Evolutionary conservation across 2,329 filamentous ascomycete genomes (phyloP).

Genomic region (Penicillium brasilianum): DNA sequence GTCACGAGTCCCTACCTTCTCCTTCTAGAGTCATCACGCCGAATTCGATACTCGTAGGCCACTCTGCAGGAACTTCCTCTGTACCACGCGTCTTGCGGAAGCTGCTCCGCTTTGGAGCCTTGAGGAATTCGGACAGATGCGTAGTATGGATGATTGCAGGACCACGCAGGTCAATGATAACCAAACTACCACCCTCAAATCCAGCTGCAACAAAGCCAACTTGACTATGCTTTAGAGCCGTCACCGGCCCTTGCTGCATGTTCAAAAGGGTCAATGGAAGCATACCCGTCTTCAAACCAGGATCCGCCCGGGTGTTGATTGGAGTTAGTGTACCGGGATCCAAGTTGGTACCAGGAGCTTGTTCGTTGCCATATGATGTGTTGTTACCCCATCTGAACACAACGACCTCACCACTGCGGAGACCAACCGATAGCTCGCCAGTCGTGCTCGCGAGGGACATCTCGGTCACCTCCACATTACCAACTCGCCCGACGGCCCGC

Average conservation of each 20-base stretch:
- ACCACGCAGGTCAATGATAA: slow-evolving; percentile 84
- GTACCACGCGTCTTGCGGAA: slow-evolving; percentile 64
- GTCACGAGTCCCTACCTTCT: slow-evolving; percentile 60
- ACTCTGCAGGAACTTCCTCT: slow-evolving; percentile 64
- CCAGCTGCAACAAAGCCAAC: slow-evolving; percentile 90
- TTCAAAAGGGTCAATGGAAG: slow-evolving; percentile 81
- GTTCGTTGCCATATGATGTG: slow-evolving; percentile 69
- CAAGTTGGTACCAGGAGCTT: slow-evolving; percentile 57
- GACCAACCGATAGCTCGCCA: slow-evolving; percentile 83
- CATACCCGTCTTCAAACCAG: slow-evolving; percentile 75
- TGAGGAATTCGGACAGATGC: slow-evolving; percentile 73
- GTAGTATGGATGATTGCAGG: slow-evolving; percentile 81
- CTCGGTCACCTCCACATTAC: slow-evolving; percentile 75
- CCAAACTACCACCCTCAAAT: slow-evolving; percentile 79
- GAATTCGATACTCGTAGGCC: slow-evolving; percentile 83
- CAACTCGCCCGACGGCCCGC: slow-evolving; percentile 77
- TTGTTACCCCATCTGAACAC: slow-evolving; percentile 91
- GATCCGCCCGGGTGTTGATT: slow-evolving; percentile 74
- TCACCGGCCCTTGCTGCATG: slow-evolving; percentile 81
- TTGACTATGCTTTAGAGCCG: slow-evolving; percentile 81
- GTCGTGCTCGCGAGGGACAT: slow-evolving; percentile 81
- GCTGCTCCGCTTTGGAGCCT: slow-evolving; percentile 75
- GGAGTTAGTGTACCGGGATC: slow-evolving; percentile 74
- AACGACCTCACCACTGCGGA: slow-evolving; percentile 80
- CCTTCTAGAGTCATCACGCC: slow-evolving; percentile 90